These are phyloP conservation scores for Sporothrix sp. DNA, from an alignment of 2,329 filamentous ascomycete genomes.

Conservation along the genomic window DNA sequence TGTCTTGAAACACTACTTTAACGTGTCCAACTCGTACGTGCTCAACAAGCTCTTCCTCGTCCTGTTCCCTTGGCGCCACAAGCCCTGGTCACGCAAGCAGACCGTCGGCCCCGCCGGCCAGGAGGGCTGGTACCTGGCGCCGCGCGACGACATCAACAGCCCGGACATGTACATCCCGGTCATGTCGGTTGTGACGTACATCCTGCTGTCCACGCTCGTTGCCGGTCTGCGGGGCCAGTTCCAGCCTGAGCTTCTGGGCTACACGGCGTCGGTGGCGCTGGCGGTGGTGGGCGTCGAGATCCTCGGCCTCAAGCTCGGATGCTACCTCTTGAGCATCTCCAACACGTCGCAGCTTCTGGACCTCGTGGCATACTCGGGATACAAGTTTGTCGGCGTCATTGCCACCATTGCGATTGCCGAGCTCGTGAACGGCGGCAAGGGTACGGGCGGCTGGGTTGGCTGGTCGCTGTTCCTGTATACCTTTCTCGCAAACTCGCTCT, in stretches of 20 bases:
- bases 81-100: conserved; percentile 92
- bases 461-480: conserved; percentile 88
- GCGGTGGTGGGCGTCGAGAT: conserved; percentile 82
- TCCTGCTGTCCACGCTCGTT: conserved; percentile 82
- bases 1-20: conserved; percentile 94
- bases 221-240: conserved; percentile 86
- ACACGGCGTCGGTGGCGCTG: conserved; percentile 76
- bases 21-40: conserved; percentile 96
- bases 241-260: conserved; percentile 84
- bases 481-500: conserved; percentile 89
- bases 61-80: conserved; percentile 94
- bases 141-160: conserved; percentile 90
- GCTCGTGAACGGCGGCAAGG: conserved; percentile 64
- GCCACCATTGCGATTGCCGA: conserved; percentile 74
- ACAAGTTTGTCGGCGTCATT: conserved; percentile 98
- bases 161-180: conserved; percentile 99
- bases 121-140: conserved; percentile 74
- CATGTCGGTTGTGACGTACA: conserved; percentile 97
- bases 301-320: conserved; percentile 79
- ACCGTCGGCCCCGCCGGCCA: conserved; percentile 59
- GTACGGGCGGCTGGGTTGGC: conserved; percentile 78
- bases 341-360: conserved; percentile 91
- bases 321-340: conserved; percentile 86
- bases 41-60: conserved; percentile 87
- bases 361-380: conserved; percentile 89